Base-by-base conservation (phyloP, 257 asterid species). In the Gentiana macrophylla region DNA sequence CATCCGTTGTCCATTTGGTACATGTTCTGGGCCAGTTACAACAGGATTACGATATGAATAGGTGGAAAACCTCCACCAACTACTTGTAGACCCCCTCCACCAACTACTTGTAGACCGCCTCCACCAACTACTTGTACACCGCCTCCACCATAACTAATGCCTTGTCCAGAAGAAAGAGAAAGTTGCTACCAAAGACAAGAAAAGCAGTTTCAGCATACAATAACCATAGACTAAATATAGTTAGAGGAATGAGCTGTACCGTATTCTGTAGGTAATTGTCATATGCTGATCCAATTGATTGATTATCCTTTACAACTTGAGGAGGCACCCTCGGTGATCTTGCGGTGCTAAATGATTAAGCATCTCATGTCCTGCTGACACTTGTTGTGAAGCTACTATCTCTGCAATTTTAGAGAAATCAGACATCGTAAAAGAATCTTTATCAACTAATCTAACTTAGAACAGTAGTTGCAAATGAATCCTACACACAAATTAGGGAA, bases 261-360 rank as follows among this genome's bases (percentile, higher is more conserved):
- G 77, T 60, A 65, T 68, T 79, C 67, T 72, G 80, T 10, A 73
- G 83, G 66, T 79, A 79, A 52, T 72, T 69, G 64, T 73, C 86
- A 73, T 79, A 79, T 35, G 80, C 86, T 61, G 86, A 79, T 49
- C 76, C 78, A 57, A 75, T 37, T 46, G 79, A 51, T 59, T 56
- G 45, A 41, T 77, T 76, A 57, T 79, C 86, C 65, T 69, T 67
- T 50, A 70, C 38, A 2, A 33, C 37, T 24, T 24, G 24, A 49
- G 51, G 67, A 60, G 74, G 51, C 35, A 70, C 77, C 50, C 74
- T 52, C 61, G 65, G 34, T 67, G 72, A 69, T 74, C 77, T 49
- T 64, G 68, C 54, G 64, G 57, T 53, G 63, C 72, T 41, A 61
- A 44, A 63, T 73, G 64, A 36, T 64, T 53, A 37, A 48, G 75